These are phyloP conservation scores for Colletotrichum tanaceti DNA, from an alignment of 2,329 filamentous ascomycete species.

Conservation along the genomic window DNA sequence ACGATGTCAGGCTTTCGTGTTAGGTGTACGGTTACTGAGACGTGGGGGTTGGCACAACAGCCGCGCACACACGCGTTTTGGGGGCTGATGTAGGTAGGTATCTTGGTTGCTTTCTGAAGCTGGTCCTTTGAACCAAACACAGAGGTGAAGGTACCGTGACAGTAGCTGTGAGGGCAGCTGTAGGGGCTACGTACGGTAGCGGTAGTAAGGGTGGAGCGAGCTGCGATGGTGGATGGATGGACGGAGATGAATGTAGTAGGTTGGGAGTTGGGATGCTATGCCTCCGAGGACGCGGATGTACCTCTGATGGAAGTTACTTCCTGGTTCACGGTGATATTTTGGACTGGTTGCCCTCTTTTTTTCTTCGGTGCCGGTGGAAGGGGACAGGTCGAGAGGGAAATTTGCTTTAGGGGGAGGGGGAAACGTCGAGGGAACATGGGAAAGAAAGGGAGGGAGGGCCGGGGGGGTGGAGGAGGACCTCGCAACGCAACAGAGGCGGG, in stretches of 20 bases:
- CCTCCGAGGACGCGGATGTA: constrained; percentile 46
- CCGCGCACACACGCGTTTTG: neutral
- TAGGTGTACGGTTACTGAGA: neutral
- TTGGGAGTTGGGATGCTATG: constrained; percentile 34
- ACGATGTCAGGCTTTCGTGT: neutral
- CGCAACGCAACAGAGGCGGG: constrained; percentile 5
- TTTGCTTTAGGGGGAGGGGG: constrained; percentile 34
- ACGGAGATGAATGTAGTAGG: constrained; percentile 1
- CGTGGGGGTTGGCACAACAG: neutral
- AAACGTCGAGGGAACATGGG: constrained; percentile 35
- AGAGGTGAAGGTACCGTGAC: constrained; percentile 4
- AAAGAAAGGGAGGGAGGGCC: constrained; percentile 38
- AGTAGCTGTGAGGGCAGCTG: constrained; percentile 1
- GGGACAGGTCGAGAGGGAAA: constrained; percentile 35
- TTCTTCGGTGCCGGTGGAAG: constrained; percentile 39
- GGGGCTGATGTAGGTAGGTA: too few species aligned
- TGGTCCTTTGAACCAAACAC: neutral
- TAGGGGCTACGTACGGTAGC: neutral
- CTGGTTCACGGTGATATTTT: constrained; percentile 53
- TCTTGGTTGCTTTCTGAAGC: neutral
- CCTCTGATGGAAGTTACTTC: constrained; percentile 57
- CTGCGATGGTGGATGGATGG: constrained; percentile 20
- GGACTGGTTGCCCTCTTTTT: constrained; percentile 50
- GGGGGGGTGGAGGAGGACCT: constrained; percentile 5
- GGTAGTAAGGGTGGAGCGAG: constrained; percentile 18